Evolutionary conservation across 192 early-diverging fungal genomes (phyloP), one percentile per base, ranked within the genome.

Genomic region (Gamsiella multidivaricata): DNA sequence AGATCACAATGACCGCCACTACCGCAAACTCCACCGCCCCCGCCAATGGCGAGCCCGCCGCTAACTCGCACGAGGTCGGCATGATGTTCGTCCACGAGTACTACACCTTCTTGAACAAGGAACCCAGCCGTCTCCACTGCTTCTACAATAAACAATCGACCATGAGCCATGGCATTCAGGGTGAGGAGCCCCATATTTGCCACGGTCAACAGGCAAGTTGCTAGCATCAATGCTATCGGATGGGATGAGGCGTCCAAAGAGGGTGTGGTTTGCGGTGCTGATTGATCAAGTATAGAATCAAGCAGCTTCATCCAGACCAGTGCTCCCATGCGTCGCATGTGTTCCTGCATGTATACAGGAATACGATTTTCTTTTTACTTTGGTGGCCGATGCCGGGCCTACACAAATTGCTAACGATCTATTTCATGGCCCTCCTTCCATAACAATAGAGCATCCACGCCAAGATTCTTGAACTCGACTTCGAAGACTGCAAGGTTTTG

Each of bases 31-130:
- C 63, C 52, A 54, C 63, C 57, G 67, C 36, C 32, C 54, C 65
- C 41, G 71, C 37, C 42, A 45, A 46, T 36, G 20, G 25, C 29
- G 69, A 75, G 63, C 58, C 28, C 53, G 41, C 80, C 60, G 70
- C 83, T 22, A 65, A 47, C 59, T 63, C 86, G 41, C 85, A 88
- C 70, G 91, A 96, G 69, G 88, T 98, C 50, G 95, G 95, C 31
- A 93, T 92, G 93, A 88, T 96, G 69, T 98, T 98, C 85, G 96
- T 94, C 53, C 91, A 93, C 74, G 90, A 97, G 75, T 98, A 96
- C 81, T 98, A 98, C 83, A 95, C 92, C 33, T 91, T 94, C 72
- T 81, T 98, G 75, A 94, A 94, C 86, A 90, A 90, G 67, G 88
- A 93, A 17, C 95, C 95, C 31, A 57, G 84, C 34, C 83, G 86